These are phyloP conservation scores for Eutypa lata DNA, from an alignment of 2,329 filamentous ascomycete genomes.

Conservation along the genomic window DNA sequence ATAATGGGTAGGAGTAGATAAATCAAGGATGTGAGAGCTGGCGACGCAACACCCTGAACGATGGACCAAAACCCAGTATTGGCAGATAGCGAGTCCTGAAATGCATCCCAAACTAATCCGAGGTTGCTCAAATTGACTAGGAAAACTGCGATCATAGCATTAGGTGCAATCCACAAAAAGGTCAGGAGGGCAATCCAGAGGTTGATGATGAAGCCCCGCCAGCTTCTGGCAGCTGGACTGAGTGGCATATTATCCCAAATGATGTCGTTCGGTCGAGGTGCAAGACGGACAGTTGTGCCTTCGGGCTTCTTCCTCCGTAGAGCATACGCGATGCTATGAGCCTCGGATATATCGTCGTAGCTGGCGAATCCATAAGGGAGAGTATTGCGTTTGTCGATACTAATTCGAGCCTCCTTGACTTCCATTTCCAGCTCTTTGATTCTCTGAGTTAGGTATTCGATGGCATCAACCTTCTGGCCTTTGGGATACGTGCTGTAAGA, in stretches of 20 bases:
- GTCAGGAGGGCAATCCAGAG: conserved; percentile 82
- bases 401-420: conserved; percentile 77
- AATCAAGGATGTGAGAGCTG: conserved; percentile 80
- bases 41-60: conserved; percentile 87
- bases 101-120: conserved; percentile 74
- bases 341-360: conserved; percentile 82
- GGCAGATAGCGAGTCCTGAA: conserved; percentile 59
- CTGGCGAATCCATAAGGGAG: conserved; percentile 94
- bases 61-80: conserved; percentile 75
- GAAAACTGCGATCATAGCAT: conserved; percentile 92
- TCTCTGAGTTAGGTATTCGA: conserved; percentile 84
- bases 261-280: conserved; percentile 84
- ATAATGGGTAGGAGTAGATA: conserved; percentile 87
- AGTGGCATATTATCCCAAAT: conserved; percentile 94
- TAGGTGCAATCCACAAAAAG: conserved; percentile 83
- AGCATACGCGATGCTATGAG: conserved; percentile 81
- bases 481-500: conserved; percentile 58
- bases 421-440: conserved; percentile 80
- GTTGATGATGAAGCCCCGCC: conserved; percentile 74
- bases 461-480: conserved; percentile 82
- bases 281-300: conserved; percentile 72
- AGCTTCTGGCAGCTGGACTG: conserved; percentile 62
- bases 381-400: conserved; percentile 82
- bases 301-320: conserved; percentile 77
- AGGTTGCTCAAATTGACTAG: conserved; percentile 81